These are phyloP conservation scores for Nigrospora oryzae DNA, from an alignment of 2,329 filamentous ascomycete genomes.

Conservation along the genomic window DNA sequence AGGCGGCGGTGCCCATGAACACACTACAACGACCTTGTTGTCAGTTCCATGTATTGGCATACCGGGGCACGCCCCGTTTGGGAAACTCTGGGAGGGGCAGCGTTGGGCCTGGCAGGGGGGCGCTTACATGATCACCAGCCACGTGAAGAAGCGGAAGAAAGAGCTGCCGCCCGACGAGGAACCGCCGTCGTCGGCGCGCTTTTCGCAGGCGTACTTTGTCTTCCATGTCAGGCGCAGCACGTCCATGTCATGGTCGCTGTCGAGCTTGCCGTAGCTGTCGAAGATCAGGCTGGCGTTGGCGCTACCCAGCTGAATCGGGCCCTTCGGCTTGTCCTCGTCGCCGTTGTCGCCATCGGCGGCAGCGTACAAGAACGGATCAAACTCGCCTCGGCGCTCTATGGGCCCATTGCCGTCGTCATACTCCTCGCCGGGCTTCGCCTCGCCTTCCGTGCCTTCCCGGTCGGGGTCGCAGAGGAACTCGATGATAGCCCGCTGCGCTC, in stretches of 20 bases:
- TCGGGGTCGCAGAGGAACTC: constrained; percentile 76
- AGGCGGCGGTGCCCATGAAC: constrained; percentile 78
- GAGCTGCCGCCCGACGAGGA: constrained; percentile 34
- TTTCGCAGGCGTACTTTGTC: constrained; percentile 80
- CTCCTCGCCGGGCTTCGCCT: constrained; percentile 48
- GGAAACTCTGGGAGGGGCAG: not conserved
- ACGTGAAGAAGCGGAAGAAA: constrained; percentile 91
- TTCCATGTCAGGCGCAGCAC: constrained; percentile 74
- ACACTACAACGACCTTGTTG: constrained; percentile 39
- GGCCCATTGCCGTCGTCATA: constrained; percentile 27
- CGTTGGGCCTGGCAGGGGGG: not conserved
- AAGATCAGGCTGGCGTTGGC: constrained; percentile 60
- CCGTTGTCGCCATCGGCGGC: constrained; percentile 23
- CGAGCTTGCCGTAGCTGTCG: constrained; percentile 58
- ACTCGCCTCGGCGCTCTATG: constrained; percentile 14
- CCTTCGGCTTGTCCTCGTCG: constrained; percentile 28
- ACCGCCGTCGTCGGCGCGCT: constrained; percentile 26
- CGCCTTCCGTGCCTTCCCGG: constrained; percentile 65
- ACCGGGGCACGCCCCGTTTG: not conserved
- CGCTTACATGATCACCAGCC: constrained; percentile 86
- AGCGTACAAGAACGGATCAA: constrained; percentile 18
- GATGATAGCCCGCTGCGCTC: constrained; percentile 66
- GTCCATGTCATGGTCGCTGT: constrained; percentile 45
- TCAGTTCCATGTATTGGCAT: constrained; percentile 9
- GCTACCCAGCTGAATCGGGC: constrained; percentile 44